A percentile compares a stretch with the other conserved stretches of the same genome.
phyloP scores from a whole-genome alignment of 345 rosid genomes.

The Dimocarpus longan region DNA sequence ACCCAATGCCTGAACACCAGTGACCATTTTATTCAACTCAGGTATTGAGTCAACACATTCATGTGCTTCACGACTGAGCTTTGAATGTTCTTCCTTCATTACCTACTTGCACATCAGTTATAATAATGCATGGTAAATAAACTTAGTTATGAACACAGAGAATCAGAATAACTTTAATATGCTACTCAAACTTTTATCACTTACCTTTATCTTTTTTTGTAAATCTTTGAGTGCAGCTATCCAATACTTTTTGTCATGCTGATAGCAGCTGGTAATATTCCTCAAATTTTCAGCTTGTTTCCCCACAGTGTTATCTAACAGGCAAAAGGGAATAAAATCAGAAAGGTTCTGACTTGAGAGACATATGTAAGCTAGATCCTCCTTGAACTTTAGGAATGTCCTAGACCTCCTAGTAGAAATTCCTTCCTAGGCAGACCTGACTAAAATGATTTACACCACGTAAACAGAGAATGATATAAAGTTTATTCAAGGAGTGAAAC shows the following conservation, averaged over 20 bases:
- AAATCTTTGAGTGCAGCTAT: constrained; percentile 46
- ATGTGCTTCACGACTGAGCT: constrained; percentile 78
- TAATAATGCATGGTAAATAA: constrained; percentile 8
- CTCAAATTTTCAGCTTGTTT: constrained; percentile 67
- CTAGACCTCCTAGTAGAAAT: background rate
- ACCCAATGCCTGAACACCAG: constrained; percentile 90
- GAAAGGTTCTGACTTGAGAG: constrained; percentile 2
- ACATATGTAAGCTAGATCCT: background rate
- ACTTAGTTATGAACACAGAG: background rate
- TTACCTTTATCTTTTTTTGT: constrained; percentile 69
- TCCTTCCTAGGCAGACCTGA: background rate
- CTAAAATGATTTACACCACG: background rate
- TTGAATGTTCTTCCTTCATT: constrained; percentile 82
- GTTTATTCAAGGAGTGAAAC: background rate
- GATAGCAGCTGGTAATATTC: constrained; percentile 56
- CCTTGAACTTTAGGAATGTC: background rate
- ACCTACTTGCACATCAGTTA: constrained; percentile 41
- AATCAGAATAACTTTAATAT: constrained; percentile 6
- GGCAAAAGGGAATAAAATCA: background rate
- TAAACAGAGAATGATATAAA: background rate
- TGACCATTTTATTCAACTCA: constrained; percentile 76
- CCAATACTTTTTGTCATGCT: constrained; percentile 63
- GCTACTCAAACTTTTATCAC: constrained; percentile 17
- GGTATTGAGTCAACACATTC: constrained; percentile 82
- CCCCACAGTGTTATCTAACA: constrained; percentile 68